Evolutionary conservation across 345 rosid genomes (phyloP).

Genomic region (Salix dunnii): DNA sequence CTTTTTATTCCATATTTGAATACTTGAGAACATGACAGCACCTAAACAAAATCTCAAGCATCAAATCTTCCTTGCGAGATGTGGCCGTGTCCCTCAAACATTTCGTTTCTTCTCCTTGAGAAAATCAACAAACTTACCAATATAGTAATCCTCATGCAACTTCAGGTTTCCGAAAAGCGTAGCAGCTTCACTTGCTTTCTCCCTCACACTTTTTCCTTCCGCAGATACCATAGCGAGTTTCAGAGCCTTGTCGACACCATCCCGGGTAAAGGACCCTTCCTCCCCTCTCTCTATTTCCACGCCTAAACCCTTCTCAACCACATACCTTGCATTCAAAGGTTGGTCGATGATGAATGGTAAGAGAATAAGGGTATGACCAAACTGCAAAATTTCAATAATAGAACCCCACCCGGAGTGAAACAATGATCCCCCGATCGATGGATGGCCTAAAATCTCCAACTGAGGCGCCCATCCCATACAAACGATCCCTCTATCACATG

Average conservation of each 20-base stretch:
- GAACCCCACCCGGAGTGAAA: constrained; percentile 34
- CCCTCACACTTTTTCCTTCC: constrained; percentile 13
- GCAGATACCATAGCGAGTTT: constrained; percentile 18
- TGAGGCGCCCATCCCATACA: constrained; percentile 33
- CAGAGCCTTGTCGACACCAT: constrained; percentile 19
- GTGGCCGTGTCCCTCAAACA: background rate
- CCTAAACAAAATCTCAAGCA: background rate
- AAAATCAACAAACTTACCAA: constrained; percentile 16
- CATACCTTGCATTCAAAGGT: constrained; percentile 21
- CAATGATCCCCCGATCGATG: constrained; percentile 25
- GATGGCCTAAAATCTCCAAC: constrained; percentile 17
- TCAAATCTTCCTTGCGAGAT: background rate
- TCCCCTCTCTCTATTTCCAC: constrained; percentile 23
- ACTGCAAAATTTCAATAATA: constrained; percentile 21
- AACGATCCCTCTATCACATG: constrained; percentile 11
- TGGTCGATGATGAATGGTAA: constrained; percentile 27
- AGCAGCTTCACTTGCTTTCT: constrained; percentile 18
- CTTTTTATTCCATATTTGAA: background rate
- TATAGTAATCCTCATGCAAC: constrained; percentile 17
- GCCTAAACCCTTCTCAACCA: constrained; percentile 25
- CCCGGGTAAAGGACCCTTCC: constrained; percentile 24
- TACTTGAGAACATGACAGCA: background rate
- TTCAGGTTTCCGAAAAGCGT: constrained; percentile 2
- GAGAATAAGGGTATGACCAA: constrained; percentile 22
- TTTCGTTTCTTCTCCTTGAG: constrained; percentile 1